Evolutionary conservation across 2,329 filamentous ascomycete species (phyloP).

Genomic region (Diaporthe vexans): DNA sequence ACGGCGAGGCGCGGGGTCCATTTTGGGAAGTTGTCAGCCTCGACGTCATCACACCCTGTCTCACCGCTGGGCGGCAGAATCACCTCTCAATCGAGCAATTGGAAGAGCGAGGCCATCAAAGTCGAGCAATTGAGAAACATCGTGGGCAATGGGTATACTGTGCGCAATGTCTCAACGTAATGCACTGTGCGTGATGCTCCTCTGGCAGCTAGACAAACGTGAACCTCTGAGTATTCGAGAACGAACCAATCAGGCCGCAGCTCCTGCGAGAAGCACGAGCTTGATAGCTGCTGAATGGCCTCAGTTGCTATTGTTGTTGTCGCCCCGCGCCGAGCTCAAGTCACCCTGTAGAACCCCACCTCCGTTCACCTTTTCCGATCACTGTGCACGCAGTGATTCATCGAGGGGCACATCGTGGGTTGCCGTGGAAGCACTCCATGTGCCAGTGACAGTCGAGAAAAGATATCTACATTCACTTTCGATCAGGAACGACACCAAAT

Average conservation of each 20-base stretch:
- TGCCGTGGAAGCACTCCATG: background rate
- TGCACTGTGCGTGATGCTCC: background rate
- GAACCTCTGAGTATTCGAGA: background rate
- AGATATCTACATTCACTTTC: background rate
- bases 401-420: background rate
- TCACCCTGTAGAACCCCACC: background rate
- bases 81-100: background rate
- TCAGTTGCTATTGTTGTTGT: background rate
- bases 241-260: background rate
- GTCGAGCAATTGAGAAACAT: no score
- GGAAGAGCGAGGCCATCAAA: background rate
- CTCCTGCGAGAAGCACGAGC: background rate
- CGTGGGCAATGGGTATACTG: background rate
- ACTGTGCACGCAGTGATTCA: background rate
- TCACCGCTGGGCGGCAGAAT: background rate
- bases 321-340: background rate
- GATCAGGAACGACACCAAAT: no score
- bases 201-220: background rate
- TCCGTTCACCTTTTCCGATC: background rate
- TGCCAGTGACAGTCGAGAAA: background rate
- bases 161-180: background rate
- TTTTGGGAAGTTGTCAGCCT: slow-evolving; percentile 31
- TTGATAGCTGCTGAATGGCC: no score
- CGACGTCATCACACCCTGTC: background rate
- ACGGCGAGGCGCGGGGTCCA: slow-evolving; percentile 1